Base-by-base conservation (phyloP, 805 yeast genomes). In the Spathaspora passalidarum region DNA sequence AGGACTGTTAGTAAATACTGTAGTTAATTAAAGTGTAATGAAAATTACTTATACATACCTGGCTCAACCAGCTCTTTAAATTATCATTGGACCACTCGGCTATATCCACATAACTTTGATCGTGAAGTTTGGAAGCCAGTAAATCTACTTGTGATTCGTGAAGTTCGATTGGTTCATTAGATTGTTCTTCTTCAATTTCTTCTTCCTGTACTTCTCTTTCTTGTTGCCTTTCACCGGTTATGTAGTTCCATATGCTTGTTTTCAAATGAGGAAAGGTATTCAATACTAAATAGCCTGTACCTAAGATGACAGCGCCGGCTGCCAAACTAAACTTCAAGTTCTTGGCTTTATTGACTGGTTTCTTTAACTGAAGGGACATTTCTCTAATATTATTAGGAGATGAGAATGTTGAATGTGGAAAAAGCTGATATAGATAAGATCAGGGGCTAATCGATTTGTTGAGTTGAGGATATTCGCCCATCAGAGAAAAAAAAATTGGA, bases 251-350 rank as follows among this genome's bases (percentile, higher is more conserved):
- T 14, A 67, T 29, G 10, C 59, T 47, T n/a, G 61, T 49, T 45
- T 60, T 61, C 36, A 77, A 59, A 50, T 78, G 81, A n/a, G 82
- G 82, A 48, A 68, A 78, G 4, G 80, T 78, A 44, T 67, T 67
- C 47, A 78, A 59, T 8, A 76, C 48, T 5, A 78, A 38, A 21
- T 68, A 59, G 0, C 75, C 63, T 3, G 75, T 72, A 19, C 79
- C 79, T 10, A 76, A 43, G 3, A 73, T 52, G 10, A 68, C 69
- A 0, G 72, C 73, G 7, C 79, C 69, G 2, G 78, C 63, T 3
- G 44, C 32, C 16, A 40, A 44, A n/a, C 47, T 29, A n/a, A 39
- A 8, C 34, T 40, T 32, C 20, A 38, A 34, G 18, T 34, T 42
- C 38, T 22, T 35, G 22, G 26, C 2, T 7, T 38, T 13, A 10